Conservation (phyloP, 495 filamentous ascomycete species). For the Penicillium bovifimosum region DNA sequence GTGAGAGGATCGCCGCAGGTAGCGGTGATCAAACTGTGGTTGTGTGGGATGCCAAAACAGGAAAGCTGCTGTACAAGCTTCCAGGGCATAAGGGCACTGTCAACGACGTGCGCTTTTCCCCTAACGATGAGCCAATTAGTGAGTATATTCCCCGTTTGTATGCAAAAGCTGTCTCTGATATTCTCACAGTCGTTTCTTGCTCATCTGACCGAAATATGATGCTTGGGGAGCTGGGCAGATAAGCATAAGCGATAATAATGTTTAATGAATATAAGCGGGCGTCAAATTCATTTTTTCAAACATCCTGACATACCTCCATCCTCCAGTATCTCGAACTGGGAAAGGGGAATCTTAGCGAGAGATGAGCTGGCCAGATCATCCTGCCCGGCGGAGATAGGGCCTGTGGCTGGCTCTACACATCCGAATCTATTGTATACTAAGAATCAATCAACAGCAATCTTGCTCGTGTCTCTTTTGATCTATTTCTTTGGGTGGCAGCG, state of each 20-base stretch:
- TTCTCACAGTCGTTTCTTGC: constrained; percentile 68
- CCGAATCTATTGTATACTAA: constrained; percentile 8
- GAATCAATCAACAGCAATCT: not conserved
- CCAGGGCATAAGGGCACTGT: constrained; percentile 94
- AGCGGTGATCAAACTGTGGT: constrained; percentile 86
- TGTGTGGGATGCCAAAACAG: constrained; percentile 78
- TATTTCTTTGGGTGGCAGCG: not conserved
- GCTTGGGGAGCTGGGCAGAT: constrained; percentile 69
- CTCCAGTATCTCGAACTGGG: not conserved
- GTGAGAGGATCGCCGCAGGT: constrained; percentile 81
- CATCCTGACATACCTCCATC: not conserved
- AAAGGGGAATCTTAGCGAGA: not conserved
- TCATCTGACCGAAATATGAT: constrained; percentile 78
- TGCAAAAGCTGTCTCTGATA: constrained; percentile 5
- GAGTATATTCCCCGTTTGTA: constrained; percentile 39
- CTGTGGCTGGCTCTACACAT: not conserved
- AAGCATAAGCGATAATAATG: constrained; percentile 18
- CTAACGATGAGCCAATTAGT: constrained; percentile 80
- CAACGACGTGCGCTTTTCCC: constrained; percentile 89
- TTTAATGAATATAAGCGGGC: constrained; percentile 14
- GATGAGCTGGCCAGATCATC: not conserved
- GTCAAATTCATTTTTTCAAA: constrained; percentile 16
- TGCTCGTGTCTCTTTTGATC: not conserved
- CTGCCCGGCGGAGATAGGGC: not conserved
- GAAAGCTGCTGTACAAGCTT: constrained; percentile 87